A percentile compares a stretch with the other conserved stretches of the same genome.
phyloP scores from a whole-genome alignment of 1,284 basidiomycete genomes.

The Pyrrhoderma lamaoense region DNA sequence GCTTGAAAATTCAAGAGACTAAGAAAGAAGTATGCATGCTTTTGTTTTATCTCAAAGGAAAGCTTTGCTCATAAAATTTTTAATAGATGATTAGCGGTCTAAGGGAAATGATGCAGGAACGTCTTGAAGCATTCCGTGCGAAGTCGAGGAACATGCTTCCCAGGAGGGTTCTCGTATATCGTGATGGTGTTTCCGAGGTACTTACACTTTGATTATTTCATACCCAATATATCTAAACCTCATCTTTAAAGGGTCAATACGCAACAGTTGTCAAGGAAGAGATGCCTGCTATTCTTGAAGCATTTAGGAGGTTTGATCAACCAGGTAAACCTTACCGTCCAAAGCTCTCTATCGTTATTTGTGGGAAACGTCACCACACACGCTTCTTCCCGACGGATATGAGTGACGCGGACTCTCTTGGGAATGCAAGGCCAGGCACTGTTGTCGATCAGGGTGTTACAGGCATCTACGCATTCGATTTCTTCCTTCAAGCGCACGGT shows the following conservation, averaged over 20 bases:
- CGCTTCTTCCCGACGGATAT: constrained; percentile 68
- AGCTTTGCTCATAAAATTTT: neutral
- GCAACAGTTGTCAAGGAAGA: constrained; percentile 57
- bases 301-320: constrained; percentile 48
- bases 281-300: constrained; percentile 51
- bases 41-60: neutral
- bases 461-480: constrained; percentile 67
- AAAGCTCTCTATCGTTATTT: constrained; percentile 68
- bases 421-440: constrained; percentile 67
- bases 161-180: constrained; percentile 61
- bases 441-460: constrained; percentile 66
- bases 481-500: constrained; percentile 47
- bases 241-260: constrained; percentile 57
- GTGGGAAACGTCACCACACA: constrained; percentile 78
- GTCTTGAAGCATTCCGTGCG: constrained; percentile 46
- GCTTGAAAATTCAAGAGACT: constrained; percentile 62
- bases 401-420: constrained; percentile 47
- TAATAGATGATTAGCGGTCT: constrained; percentile 66
- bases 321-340: constrained; percentile 47
- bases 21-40: constrained; percentile 56
- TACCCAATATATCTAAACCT: neutral
- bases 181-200: constrained; percentile 74
- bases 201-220: constrained; percentile 7
- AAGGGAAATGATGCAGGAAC: constrained; percentile 59
- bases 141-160: constrained; percentile 45